Evolutionary conservation across 2,329 filamentous ascomycete genomes (phyloP).

Genomic region (Botrytis paeoniae): DNA sequence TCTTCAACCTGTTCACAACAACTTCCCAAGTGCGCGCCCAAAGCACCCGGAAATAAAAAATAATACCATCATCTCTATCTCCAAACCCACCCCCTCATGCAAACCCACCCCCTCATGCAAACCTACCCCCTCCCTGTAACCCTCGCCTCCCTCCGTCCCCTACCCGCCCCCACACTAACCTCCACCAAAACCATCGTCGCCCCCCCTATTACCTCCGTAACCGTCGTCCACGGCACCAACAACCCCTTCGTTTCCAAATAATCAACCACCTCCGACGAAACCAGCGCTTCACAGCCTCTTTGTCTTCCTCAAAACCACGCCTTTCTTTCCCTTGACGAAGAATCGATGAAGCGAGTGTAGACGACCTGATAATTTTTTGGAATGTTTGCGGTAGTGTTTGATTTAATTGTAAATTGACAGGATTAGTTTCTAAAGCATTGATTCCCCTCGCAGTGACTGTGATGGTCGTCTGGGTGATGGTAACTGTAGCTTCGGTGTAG

Average conservation of each 20-base stretch:
- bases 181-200: neutral
- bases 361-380: neutral
- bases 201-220: neutral
- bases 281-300: neutral
- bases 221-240: neutral
- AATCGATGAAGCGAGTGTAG: neutral
- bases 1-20: neutral
- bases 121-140: neutral
- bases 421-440: neutral
- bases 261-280: neutral
- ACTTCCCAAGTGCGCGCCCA: fast-evolving
- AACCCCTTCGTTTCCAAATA: neutral
- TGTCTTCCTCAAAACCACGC: neutral
- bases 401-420: too few species aligned
- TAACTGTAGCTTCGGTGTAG: neutral
- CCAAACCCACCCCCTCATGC: too few species aligned
- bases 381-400: neutral
- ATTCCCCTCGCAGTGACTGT: neutral
- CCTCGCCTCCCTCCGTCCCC: too few species aligned
- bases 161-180: neutral
- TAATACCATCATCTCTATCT: too few species aligned
- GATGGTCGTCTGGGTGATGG: neutral
- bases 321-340: neutral
- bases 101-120: too few species aligned
- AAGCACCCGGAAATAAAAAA: neutral